Conservation (phyloP, 2,329 filamentous ascomycete genomes). For the Phaeosphaeriaceae sp. region DNA sequence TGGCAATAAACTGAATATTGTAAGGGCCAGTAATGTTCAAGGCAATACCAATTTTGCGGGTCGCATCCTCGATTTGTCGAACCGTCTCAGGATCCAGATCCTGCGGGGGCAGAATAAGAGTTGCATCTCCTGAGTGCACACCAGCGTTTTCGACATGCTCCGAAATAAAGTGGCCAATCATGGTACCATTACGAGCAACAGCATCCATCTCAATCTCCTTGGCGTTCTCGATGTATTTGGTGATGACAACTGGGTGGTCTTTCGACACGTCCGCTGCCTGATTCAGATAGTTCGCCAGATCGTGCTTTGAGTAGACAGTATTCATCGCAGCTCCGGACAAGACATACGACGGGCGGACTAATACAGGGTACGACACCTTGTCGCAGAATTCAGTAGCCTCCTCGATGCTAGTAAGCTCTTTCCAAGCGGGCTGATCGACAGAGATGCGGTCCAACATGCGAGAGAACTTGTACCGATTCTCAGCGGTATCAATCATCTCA, state of each 20-base stretch:
- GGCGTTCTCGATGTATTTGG: constrained; percentile 98
- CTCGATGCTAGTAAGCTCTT: constrained; percentile 92
- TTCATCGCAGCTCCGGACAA: constrained; percentile 98
- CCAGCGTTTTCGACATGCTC: constrained; percentile 99
- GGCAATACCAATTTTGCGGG: constrained; percentile 90
- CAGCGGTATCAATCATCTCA: constrained; percentile 97
- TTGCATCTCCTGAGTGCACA: constrained; percentile 97
- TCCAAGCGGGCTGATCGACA: constrained; percentile 97
- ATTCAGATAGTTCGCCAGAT: constrained; percentile 84
- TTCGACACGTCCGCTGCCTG: constrained; percentile 93
- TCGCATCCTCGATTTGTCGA: constrained; percentile 89
- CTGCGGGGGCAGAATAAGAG: constrained; percentile 91
- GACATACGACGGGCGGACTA: constrained; percentile 95
- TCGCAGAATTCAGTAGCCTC: constrained; percentile 88
- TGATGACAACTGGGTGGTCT: constrained; percentile 97
- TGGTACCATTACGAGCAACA: constrained; percentile 85
- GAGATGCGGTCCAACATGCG: constrained; percentile 94
- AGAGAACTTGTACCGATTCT: constrained; percentile 98
- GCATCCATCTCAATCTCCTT: constrained; percentile 99
- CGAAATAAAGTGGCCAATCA: constrained; percentile 95
- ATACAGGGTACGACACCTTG: constrained; percentile 87
- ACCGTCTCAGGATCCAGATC: constrained; percentile 91
- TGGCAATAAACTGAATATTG: constrained; percentile 99
- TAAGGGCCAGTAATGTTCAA: constrained; percentile 95
- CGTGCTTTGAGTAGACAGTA: constrained; percentile 95